Evolutionary conservation across 768 basidiomycete genomes (phyloP), one percentile per base, ranked within the genome.

Genomic region (Lactarius indigo): DNA sequence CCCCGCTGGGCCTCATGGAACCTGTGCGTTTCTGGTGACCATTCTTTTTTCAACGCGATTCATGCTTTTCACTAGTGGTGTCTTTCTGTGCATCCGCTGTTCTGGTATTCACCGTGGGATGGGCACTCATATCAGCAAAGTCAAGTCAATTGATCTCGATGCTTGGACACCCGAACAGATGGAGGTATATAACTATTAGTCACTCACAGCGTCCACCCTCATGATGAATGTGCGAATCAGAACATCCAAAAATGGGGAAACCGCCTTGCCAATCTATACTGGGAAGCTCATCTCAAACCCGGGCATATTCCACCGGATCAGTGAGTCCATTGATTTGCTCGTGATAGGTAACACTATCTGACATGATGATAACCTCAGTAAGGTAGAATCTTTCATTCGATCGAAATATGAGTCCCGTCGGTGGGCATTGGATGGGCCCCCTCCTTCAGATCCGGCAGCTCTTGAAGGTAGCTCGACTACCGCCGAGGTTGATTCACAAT

Each of bases 1-100:
- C 93, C 96, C 54, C 84, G 96, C 72, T 99, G 96, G 96, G 96
- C 96, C 52, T 94, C 94, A 9, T 97, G 95, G 91, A 98, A 98
- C 76, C 78, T 98, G 91, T 94, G 74, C 70, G 87, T 73, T 52
- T 39, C 37, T 28, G 30, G n/a, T 42, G 59, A 35, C 28, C 31
- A 33, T 28, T 18, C 31, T n/a, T 39, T 39, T 62, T 57, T 44
- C 52, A n/a, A 57, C 66, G 33, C 62, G 50, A 6, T 30, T 63
- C 60, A 58, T 52, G 41, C 50, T 23, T 50, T 33, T 28, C 58
- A 64, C 26, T 68, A 95, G 93, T 31, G 96, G 96, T 28, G 90
- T 94, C 2, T 97, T 94, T 75, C 82, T 98, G 44, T 99, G 96
- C 75, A 97, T 99, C 70, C 87, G 96, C 65, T 99, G 96, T 78